phyloP scores from a whole-genome alignment of 306 rosid genomes.

The Vigna radiata region DNA sequence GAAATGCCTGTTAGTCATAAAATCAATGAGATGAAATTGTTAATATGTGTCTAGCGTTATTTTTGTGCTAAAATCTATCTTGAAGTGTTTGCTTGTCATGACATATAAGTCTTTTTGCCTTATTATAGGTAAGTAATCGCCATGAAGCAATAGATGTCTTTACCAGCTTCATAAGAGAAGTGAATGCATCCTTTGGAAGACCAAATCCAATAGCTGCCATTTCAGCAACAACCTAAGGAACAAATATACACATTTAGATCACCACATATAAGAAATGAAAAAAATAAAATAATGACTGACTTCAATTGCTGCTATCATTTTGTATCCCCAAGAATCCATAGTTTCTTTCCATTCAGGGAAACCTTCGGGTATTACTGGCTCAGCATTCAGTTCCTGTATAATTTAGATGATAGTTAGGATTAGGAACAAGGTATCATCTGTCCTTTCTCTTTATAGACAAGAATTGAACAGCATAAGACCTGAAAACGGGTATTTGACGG shows the following conservation, averaged over 20 bases:
- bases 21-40: constrained; percentile 11
- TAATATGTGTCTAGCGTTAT: background rate
- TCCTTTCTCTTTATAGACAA: background rate
- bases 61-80: constrained; percentile 13
- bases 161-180: constrained; percentile 92
- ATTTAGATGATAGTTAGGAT: constrained; percentile 35
- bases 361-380: constrained; percentile 90
- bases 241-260: constrained; percentile 34
- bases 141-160: constrained; percentile 26
- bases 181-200: constrained; percentile 89
- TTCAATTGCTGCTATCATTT: constrained; percentile 87
- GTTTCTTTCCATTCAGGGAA: constrained; percentile 91
- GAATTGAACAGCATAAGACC: constrained; percentile 50
- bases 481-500: constrained; percentile 77
- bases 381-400: constrained; percentile 85
- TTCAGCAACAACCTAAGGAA: constrained; percentile 84
- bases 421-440: background rate
- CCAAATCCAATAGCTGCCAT: constrained; percentile 99
- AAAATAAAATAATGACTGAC: constrained; percentile 47
- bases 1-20: background rate
- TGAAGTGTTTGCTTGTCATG: background rate
- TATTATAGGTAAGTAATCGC: background rate
- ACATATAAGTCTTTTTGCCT: constrained; percentile 1
- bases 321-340: constrained; percentile 95
- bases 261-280: constrained; percentile 12